Base-by-base conservation (phyloP, 768 basidiomycete species). In the Serendipita sp. region DNA sequence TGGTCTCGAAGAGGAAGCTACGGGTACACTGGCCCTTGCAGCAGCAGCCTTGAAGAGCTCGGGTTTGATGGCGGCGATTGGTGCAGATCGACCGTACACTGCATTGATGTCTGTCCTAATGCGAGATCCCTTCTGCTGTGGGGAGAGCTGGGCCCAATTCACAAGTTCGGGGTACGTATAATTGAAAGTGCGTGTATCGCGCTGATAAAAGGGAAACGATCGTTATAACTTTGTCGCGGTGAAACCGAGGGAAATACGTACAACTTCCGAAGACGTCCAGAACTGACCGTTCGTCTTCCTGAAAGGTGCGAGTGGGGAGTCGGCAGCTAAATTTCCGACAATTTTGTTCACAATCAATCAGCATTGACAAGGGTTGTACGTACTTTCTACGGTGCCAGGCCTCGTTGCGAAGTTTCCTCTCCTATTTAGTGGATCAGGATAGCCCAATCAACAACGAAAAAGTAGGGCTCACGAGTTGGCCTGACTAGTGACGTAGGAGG, bases 131-230 rank as follows among this genome's bases (percentile, higher is more conserved):
- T 60, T 60, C 34, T 60, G 16, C 34, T 60, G 56, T 4, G 16
- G 56, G 56, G 5, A 4, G 30, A 60, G 56, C 10, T 32, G 28
- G 34, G 28, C 8, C 56, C 56, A 60, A 11, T 34, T 16, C 28
- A 11, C 56, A 30, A 60, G 56, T 18, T 82, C 81, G 10, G 81
- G 80, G 69, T 82, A 81, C 1, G 78, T 74, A 67, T 82, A 83
- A 35, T 76, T 73, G 13, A 81, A 70, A 7, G 67, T 68, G 3
- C 74, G 66, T 5, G 74, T 74, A 41, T 73, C 70, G 2, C 68
- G 64, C 52, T 56, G 56, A 30, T 3, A 18, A 18, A n/a, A 28
- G 16, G 18, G 28, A 30, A 30, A 8, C 13, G 41, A 13, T 41
- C 41, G 5, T 32, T 23, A 34, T 5, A 52, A 52, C 10, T 16